Base-by-base conservation (phyloP, 345 rosid genomes). In the Euclidium syriacum region DNA sequence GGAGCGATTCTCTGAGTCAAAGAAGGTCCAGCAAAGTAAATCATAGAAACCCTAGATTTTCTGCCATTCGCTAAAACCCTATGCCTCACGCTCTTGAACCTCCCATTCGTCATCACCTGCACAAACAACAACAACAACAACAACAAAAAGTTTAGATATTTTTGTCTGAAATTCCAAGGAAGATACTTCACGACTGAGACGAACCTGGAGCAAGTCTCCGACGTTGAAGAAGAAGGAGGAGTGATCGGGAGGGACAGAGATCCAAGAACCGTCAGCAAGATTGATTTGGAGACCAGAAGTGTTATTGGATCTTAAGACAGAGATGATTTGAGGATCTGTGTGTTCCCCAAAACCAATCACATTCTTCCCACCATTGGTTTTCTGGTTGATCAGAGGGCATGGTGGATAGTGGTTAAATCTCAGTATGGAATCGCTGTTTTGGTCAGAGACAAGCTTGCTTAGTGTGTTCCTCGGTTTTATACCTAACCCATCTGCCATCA, bases 61-160 rank as follows among this genome's bases (percentile, higher is more conserved):
- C 5, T 23, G 9, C 80, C 42, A 71, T 83, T 83, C 4, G 90
- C 69, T 62, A 91, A 23, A n/a, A 83, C 98, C 50, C 95, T 85
- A 56, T 91, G 98, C 67, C 75, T 85, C 58, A 91, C 95, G 49
- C 98, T 91, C 68, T 73, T 72, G 64, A 91, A 86, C 77, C 86
- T 83, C 48, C 96, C 96, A 71, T 91, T 91, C 12, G 98, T 91
- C 94, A 91, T 78, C 39, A 81, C 98, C 95, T 91, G 41, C 48
- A 43, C 15, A 30, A 14, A 26, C 7, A n/a, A n/a, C 32, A 25
- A 22, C 9, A 20, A 35, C 35, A 25, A 10, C 2, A 6, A 58
- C 2, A 33, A 22, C 0, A 22, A 7, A 22, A 7, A 6, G 20
- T 24, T 27, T 41, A 30, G n/a, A 65, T 42, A 6, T 9, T 26